Evolutionary conservation across 768 basidiomycete species (phyloP).

Genomic region (Psilocybe tampanensis): DNA sequence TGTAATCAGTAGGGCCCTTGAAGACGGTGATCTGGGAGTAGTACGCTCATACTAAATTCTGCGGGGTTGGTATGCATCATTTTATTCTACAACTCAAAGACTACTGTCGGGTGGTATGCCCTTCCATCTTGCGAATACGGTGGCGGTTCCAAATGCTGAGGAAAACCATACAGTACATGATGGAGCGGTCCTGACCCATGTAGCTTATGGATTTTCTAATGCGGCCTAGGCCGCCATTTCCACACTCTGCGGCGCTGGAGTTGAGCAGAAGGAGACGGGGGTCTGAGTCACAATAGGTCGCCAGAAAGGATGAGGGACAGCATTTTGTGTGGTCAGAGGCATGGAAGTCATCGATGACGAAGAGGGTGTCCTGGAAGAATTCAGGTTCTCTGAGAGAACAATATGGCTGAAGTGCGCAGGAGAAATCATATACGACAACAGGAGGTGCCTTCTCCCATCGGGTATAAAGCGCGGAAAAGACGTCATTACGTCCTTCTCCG

Average conservation of each 20-base stretch:
- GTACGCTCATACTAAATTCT: too few species aligned
- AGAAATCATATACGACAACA: slow-evolving; percentile 14
- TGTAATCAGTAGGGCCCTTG: too few species aligned
- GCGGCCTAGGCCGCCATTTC: slow-evolving; percentile 26
- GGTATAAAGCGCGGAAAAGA: slow-evolving; percentile 37
- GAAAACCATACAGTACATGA: slow-evolving; percentile 26
- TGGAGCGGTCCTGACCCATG: slow-evolving; percentile 27
- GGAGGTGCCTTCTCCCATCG: slow-evolving; percentile 27
- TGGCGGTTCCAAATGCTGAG: slow-evolving; percentile 18
- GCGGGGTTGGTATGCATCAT: too few species aligned
- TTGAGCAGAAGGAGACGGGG: slow-evolving; percentile 26
- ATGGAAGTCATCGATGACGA: slow-evolving; percentile 35
- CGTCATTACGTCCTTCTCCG: slow-evolving; percentile 37
- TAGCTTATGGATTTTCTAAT: slow-evolving; percentile 30
- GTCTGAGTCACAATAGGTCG: slow-evolving; percentile 25
- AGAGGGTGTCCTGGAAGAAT: slow-evolving; percentile 15
- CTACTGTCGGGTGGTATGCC: too few species aligned
- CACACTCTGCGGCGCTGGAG: slow-evolving; percentile 35
- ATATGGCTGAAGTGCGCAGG: too few species aligned
- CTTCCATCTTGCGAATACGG: neutral
- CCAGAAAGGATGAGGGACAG: slow-evolving; percentile 25
- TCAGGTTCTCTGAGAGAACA: too few species aligned
- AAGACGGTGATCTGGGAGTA: too few species aligned
- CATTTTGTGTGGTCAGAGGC: slow-evolving; percentile 30
- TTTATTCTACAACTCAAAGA: neutral